Evolutionary conservation across 257 asterid species (phyloP), one percentile per base, ranked within the genome.

Genomic region (Buddleja alternifolia): DNA sequence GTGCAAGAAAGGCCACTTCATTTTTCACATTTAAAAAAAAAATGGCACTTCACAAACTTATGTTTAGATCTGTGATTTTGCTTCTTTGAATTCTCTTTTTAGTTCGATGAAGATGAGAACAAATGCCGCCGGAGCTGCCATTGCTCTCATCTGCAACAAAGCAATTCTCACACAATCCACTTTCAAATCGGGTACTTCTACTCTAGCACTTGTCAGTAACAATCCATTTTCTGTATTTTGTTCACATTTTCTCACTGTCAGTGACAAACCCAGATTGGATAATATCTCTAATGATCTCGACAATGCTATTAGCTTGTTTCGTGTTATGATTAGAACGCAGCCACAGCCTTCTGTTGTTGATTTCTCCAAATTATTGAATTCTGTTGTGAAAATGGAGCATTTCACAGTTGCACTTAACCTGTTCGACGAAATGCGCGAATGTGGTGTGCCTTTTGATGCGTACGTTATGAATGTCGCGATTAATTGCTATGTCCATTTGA

Each of bases 401-500:
- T 63, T 54, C 69, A 19, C 50, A 9, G 17, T 14, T 29, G 73
- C 41, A 7, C 46, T 75, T 42, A 0, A 19, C 6, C 6, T 76
- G 21, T 76, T 63, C 23, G 39, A 9, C 20, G 52, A 71, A 63
- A 76, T 76, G 80, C 25, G 11, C 51, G 8, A n/a, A 25, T 37
- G 1, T 41, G 59, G 52, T 0, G 17, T 46, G 4, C 69, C 47
- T 3, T 51, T 47, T 2, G 4, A 6, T 17, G 52, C 0, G 0
- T 56, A 10, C 24, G 48, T 24, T 0, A 10, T 70, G 14, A 29
- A 0, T 37, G 46, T 7, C 0, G 11, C 34, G 45, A 34, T 69
- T 21, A 48, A 78, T 4, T 50, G 45, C 61, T 58, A 36, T 52
- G 63, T 73, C 23, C 34, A 56, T 46, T 9, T 39, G 25, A 17